Percentiles rank a stretch among this genome's conserved stretches.
Conservation (phyloP, 257 asterid genomes). For the Primulina huaijiensis region DNA sequence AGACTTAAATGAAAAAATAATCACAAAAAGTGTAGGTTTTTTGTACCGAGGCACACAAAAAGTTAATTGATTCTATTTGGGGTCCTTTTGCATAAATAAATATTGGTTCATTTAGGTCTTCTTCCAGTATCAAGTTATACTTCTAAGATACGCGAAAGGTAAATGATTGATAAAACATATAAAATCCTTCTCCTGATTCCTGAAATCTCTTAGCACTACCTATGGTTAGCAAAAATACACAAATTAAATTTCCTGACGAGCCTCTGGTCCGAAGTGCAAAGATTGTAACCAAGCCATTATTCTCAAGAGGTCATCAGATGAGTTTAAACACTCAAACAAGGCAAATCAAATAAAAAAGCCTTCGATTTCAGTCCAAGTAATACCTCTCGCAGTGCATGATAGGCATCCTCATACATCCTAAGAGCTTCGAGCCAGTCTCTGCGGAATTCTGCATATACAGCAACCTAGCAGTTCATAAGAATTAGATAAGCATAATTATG, state of each 20-base stretch:
- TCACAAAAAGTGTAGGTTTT: slow-evolving; percentile 11
- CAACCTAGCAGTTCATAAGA: slow-evolving; percentile 78
- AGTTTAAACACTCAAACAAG: slow-evolving; percentile 2
- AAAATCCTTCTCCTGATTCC: background rate
- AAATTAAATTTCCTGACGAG: background rate
- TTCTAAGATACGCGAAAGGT: slow-evolving; percentile 2
- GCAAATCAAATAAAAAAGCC: slow-evolving; percentile 22
- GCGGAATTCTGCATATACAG: slow-evolving; percentile 93
- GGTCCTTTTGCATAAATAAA: background rate
- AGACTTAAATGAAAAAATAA: slow-evolving; percentile 15
- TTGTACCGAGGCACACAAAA: background rate
- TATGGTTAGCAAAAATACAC: background rate
- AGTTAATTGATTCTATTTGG: background rate
- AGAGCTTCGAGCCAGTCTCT: slow-evolving; percentile 97
- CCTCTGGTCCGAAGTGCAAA: background rate
- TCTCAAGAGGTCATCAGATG: slow-evolving; percentile 8
- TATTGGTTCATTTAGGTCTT: background rate
- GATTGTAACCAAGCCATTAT: slow-evolving; percentile 18
- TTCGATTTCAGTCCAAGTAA: slow-evolving; percentile 12
- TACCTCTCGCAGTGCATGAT: slow-evolving; percentile 86
- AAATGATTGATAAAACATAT: slow-evolving; percentile 5
- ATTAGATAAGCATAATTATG: slow-evolving; percentile 34
- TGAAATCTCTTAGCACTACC: slow-evolving; percentile 1
- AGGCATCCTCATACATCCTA: slow-evolving; percentile 85
- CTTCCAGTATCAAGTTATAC: background rate